phyloP scores from a whole-genome alignment of 441 rosid genomes.

The Syzygium malaccense region DNA sequence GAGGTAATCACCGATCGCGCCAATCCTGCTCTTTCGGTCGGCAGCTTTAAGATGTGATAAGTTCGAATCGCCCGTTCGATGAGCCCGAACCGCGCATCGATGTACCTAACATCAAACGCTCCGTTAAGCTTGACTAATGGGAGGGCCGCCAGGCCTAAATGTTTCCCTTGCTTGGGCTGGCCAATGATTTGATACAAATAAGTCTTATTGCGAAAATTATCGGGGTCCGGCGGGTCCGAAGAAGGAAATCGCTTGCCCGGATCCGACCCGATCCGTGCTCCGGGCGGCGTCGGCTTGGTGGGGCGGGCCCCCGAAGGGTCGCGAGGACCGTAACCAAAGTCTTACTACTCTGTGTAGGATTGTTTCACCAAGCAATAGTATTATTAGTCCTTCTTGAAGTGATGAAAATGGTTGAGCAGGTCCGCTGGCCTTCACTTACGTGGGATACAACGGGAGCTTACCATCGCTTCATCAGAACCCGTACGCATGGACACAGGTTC shows the following conservation, averaged over 20 bases:
- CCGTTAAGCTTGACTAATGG: not conserved
- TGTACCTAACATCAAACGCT: not conserved
- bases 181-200: not conserved
- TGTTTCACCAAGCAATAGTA: too few relatives aligned
- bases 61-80: not conserved
- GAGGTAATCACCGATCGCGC: not conserved
- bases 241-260: not conserved
- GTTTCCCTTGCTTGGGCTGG: not conserved
- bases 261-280: not conserved
- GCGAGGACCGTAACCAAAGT: too few relatives aligned
- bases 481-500: not conserved
- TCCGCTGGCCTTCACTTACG: constrained; percentile 1
- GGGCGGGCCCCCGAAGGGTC: too few relatives aligned
- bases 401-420: not conserved
- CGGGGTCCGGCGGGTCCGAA: not conserved
- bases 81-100: not conserved
- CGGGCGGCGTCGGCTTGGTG: not conserved
- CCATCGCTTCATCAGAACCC: not conserved
- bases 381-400: not conserved
- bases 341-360: not conserved
- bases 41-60: not conserved
- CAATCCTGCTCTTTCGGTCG: not conserved
- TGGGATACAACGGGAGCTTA: not conserved
- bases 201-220: not conserved
- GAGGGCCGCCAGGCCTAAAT: not conserved